Evolutionary conservation across 1,284 basidiomycete genomes (phyloP).

Genomic region (Ceratobasidium sp.): DNA sequence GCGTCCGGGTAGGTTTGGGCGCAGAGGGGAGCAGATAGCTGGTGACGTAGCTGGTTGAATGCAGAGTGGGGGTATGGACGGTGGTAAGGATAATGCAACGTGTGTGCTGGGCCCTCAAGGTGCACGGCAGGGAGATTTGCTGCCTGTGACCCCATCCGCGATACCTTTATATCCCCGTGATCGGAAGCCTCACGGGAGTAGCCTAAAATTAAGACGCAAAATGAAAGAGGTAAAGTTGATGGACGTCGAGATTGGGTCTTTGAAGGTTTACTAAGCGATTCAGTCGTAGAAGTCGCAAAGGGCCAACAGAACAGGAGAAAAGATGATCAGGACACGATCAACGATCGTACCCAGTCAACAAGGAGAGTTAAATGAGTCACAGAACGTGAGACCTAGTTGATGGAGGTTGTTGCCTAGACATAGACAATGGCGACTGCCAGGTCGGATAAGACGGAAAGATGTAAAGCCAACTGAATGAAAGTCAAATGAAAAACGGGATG

Average conservation of each 20-base stretch:
- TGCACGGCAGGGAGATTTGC: conserved; percentile 8
- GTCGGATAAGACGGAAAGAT: background rate
- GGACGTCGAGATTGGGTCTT: conserved; percentile 2
- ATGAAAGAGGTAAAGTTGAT: background rate
- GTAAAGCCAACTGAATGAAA: background rate
- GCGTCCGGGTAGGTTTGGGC: background rate
- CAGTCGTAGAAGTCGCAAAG: conserved; percentile 1
- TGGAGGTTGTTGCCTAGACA: conserved; percentile 9
- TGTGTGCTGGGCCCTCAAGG: background rate
- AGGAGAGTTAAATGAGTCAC: conserved; percentile 15
- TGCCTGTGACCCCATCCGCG: conserved; percentile 27
- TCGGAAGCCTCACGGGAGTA: conserved; percentile 5
- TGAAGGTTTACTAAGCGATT: conserved; percentile 13
- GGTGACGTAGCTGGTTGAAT: conserved; percentile 39
- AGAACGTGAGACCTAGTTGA: background rate
- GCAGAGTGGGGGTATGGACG: background rate
- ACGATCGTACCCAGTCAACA: conserved; percentile 15
- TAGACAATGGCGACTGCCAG: conserved; percentile 23
- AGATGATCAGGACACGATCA: conserved; percentile 34
- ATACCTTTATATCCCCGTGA: conserved; percentile 17
- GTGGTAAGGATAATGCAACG: conserved; percentile 30
- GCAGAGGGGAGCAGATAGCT: conserved; percentile 4
- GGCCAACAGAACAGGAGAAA: background rate
- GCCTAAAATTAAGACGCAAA: conserved; percentile 11
- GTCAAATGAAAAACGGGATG: background rate